Evolutionary conservation across 495 filamentous ascomycete genomes (phyloP).

Genomic region (Antarctomyces pellizariae): DNA sequence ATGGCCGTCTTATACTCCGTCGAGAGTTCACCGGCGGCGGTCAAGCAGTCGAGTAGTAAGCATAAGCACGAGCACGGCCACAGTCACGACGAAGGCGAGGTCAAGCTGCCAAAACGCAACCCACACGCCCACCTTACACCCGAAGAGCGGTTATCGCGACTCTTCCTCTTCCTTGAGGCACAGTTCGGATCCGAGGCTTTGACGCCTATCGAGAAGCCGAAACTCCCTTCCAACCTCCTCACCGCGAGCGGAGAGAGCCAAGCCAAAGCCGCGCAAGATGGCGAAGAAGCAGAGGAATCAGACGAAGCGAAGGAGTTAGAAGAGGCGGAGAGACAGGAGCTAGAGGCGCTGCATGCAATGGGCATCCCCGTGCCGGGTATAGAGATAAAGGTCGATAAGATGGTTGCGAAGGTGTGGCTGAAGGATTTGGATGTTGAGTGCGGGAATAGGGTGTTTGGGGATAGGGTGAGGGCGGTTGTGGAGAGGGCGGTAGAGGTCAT

Average conservation of each 20-base stretch:
- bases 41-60: constrained; percentile 82
- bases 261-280: constrained; percentile 2
- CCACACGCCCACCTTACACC: constrained; percentile 47
- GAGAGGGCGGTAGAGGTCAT: constrained; percentile 83
- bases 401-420: constrained; percentile 73
- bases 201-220: constrained; percentile 46
- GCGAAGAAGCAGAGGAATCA: constrained; percentile 16
- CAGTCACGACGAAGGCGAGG: constrained; percentile 24
- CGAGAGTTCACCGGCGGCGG: constrained; percentile 82
- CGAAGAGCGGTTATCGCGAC: constrained; percentile 50
- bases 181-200: constrained; percentile 72
- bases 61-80: too few relatives aligned
- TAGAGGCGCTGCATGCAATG: constrained; percentile 46
- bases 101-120: constrained; percentile 31
- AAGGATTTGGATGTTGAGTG: constrained; percentile 83
- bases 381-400: constrained; percentile 68
- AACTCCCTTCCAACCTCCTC: constrained; percentile 17
- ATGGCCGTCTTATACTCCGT: constrained; percentile 75
- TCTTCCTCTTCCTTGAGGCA: constrained; percentile 90
- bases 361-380: constrained; percentile 80
- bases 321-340: constrained; percentile 33
- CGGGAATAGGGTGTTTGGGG: constrained; percentile 40
- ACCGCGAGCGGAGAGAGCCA: constrained; percentile 8
- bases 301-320: constrained; percentile 12
- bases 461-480: constrained; percentile 68